These are phyloP conservation scores for Ophiostoma sp. DNA, from an alignment of 2,329 filamentous ascomycete species.

Conservation along the genomic window DNA sequence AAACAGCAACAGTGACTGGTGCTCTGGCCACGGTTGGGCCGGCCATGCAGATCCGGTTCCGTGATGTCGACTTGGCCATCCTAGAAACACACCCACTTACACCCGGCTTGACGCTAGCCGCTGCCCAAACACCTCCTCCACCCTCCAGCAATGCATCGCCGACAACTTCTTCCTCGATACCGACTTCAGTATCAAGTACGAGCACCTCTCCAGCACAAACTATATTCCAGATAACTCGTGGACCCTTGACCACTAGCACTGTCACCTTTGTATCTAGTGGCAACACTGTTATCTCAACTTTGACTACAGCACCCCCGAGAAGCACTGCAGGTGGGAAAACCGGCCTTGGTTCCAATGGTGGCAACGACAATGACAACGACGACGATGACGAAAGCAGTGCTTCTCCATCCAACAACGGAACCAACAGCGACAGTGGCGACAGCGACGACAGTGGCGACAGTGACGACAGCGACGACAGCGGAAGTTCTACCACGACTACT, in stretches of 20 bases:
- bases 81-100: conserved; percentile 38
- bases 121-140: conserved; percentile 14
- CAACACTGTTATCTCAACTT: not conserved
- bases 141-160: not conserved
- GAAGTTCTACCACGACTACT: not conserved
- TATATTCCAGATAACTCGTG: not conserved
- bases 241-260: not conserved
- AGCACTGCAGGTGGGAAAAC: not conserved
- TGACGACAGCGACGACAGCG: not conserved
- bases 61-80: conserved; percentile 33
- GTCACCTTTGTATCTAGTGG: not conserved
- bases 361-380: not conserved
- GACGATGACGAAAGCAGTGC: not conserved
- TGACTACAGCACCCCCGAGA: not conserved
- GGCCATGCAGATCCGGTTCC: conserved; percentile 39
- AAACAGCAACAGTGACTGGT: conserved; percentile 25
- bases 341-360: not conserved
- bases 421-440: not conserved
- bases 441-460: not conserved
- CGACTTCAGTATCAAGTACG: not conserved
- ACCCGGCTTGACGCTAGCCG: conserved; percentile 31
- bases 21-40: conserved; percentile 35
- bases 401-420: too few relatives aligned
- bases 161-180: not conserved
- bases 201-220: not conserved